Percentiles rank a stretch among this genome's conserved stretches.
phyloP scores from a whole-genome alignment of 805 yeast genomes.

The Myxozyma sirexii region DNA sequence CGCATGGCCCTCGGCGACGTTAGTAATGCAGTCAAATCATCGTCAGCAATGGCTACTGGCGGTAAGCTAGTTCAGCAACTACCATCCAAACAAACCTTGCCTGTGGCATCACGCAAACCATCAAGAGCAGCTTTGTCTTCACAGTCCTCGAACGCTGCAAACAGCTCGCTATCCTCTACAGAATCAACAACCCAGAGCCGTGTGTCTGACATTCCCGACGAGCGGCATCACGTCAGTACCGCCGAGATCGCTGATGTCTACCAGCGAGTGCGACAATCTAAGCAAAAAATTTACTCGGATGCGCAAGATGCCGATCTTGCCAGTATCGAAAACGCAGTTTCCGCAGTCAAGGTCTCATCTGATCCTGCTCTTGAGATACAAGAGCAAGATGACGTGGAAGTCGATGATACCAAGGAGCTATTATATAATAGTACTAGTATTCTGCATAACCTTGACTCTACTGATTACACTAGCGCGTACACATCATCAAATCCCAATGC shows the following conservation, averaged over 20 bases:
- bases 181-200: background rate
- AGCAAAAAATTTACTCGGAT: slow-evolving; percentile 8
- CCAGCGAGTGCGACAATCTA: slow-evolving; percentile 16
- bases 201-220: slow-evolving; percentile 7
- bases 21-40: slow-evolving; percentile 23
- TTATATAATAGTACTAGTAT: slow-evolving; percentile 6
- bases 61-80: slow-evolving; percentile 27
- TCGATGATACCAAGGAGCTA: slow-evolving; percentile 13
- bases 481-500: slow-evolving; percentile 43
- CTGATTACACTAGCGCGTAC: slow-evolving; percentile 22
- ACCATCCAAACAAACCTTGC: slow-evolving; percentile 4
- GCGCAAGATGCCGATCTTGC: slow-evolving; percentile 1
- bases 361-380: slow-evolving; percentile 1
- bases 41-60: background rate
- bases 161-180: background rate
- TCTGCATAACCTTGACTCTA: slow-evolving; percentile 17
- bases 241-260: slow-evolving; percentile 25
- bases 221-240: slow-evolving; percentile 24
- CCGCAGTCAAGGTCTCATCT: slow-evolving; percentile 11
- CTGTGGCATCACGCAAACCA: slow-evolving; percentile 2
- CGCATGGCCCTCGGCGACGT: slow-evolving; percentile 34
- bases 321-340: slow-evolving; percentile 6
- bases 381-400: slow-evolving; percentile 10
- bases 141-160: background rate
- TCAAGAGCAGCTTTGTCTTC: slow-evolving; percentile 3